Percentiles rank a stretch among this genome's conserved stretches.
Evolutionary conservation across 2,329 filamentous ascomycete species (phyloP).

Genomic region (Beauveria sp.): DNA sequence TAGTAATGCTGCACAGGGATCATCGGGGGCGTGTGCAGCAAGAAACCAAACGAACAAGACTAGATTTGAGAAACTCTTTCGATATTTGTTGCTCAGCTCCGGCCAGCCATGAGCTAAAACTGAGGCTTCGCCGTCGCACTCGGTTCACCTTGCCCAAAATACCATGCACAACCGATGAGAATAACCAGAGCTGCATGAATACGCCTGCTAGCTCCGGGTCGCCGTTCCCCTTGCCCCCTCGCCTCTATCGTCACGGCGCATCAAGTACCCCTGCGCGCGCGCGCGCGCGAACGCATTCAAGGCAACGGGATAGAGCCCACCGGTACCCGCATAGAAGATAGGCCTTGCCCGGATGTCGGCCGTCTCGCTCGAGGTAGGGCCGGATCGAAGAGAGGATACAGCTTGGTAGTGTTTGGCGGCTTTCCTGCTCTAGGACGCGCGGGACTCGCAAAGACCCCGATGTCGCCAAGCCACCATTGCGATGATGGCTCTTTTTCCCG

Average conservation of each 20-base stretch:
- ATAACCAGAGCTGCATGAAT: not conserved
- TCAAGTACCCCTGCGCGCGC: not conserved
- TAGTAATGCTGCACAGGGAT: not conserved
- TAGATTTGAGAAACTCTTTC: not conserved
- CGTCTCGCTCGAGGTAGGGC: not conserved
- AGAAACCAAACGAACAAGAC: not conserved
- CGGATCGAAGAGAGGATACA: not conserved
- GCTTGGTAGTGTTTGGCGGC: not conserved
- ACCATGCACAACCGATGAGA: not conserved
- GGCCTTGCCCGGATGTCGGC: not conserved
- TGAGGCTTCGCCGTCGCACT: conserved; percentile 4
- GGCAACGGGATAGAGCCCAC: not conserved
- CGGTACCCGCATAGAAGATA: not conserved
- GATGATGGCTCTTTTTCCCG: not conserved
- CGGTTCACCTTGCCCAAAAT: not conserved
- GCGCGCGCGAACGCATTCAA: not conserved
- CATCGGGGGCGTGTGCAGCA: conserved; percentile 1
- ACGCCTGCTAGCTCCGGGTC: not conserved
- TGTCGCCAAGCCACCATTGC: not conserved
- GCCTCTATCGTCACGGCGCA: not conserved
- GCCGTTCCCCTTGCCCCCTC: not conserved
- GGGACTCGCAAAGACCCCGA: not conserved
- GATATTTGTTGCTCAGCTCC: not conserved
- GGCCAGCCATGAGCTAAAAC: not conserved
- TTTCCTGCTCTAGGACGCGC: too few relatives aligned